A percentile compares a stretch with the other conserved stretches of the same genome.
Conservation (phyloP, 768 basidiomycete genomes). For the Lactarius hatsudake region DNA sequence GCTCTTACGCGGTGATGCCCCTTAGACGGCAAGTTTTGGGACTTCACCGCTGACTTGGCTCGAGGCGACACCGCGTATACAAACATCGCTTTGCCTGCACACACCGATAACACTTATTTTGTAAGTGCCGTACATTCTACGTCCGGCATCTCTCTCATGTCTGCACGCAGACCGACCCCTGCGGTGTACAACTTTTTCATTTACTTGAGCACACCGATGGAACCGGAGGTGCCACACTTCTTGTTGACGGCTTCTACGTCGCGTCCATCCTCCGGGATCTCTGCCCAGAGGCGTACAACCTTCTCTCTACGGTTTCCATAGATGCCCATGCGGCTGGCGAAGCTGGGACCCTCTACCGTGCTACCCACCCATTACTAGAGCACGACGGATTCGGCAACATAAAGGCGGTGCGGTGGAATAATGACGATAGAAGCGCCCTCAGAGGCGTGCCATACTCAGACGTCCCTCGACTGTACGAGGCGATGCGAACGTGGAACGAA, state of each 20-base stretch:
- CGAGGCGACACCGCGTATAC: slow-evolving; percentile 96
- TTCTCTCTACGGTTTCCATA: slow-evolving; percentile 65
- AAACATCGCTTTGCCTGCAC: slow-evolving; percentile 79
- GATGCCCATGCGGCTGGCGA: slow-evolving; percentile 92
- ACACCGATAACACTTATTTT: slow-evolving; percentile 76
- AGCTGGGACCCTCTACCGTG: slow-evolving; percentile 47
- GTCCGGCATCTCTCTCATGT: not conserved
- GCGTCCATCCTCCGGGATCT: slow-evolving; percentile 74
- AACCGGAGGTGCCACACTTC: slow-evolving; percentile 81
- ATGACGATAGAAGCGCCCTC: slow-evolving; percentile 87
- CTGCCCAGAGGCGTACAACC: slow-evolving; percentile 65
- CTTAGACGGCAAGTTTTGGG: slow-evolving; percentile 93
- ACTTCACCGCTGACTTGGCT: slow-evolving; percentile 87
- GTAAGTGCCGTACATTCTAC: slow-evolving; percentile 39
- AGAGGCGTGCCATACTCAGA: slow-evolving; percentile 51
- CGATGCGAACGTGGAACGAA: slow-evolving; percentile 74
- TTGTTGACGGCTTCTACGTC: slow-evolving; percentile 94
- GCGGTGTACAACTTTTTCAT: slow-evolving; percentile 95
- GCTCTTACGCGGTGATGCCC: not conserved
- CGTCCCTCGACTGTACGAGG: slow-evolving; percentile 69
- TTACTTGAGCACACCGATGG: slow-evolving; percentile 81
- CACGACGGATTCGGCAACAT: slow-evolving; percentile 66
- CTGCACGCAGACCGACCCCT: slow-evolving; percentile 76
- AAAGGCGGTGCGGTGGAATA: slow-evolving; percentile 87
- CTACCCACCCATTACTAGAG: slow-evolving; percentile 67